These are phyloP conservation scores for Endothia cerciana DNA, from an alignment of 2,329 filamentous ascomycete species.

Conservation along the genomic window DNA sequence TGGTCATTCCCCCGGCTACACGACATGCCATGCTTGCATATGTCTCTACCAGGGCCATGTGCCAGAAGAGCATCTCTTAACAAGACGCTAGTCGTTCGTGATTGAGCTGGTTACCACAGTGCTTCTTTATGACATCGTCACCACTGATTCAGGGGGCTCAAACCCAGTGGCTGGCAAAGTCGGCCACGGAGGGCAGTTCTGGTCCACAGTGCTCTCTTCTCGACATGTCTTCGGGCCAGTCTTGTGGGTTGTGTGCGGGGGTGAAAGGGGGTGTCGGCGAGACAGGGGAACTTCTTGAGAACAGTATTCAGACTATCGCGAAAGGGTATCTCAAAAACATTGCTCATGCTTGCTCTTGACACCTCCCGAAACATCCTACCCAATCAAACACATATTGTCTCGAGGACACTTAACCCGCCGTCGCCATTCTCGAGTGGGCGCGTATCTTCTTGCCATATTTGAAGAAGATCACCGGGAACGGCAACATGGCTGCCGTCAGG, in stretches of 20 bases:
- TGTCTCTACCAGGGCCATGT: slow-evolving; percentile 11
- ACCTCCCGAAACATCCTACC: not conserved
- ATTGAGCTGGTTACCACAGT: not conserved
- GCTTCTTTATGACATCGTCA: not conserved
- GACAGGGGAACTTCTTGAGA: not conserved
- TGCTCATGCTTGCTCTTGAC: not conserved
- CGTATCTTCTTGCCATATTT: slow-evolving; percentile 62
- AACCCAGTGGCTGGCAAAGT: not conserved
- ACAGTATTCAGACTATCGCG: not conserved
- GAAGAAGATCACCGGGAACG: slow-evolving; percentile 68
- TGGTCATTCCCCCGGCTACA: slow-evolving; percentile 15
- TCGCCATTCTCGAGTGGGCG: slow-evolving; percentile 58
- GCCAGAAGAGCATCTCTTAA: slow-evolving; percentile 11
- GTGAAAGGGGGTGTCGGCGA: no score
- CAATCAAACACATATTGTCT: not conserved
- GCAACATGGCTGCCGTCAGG: slow-evolving; percentile 63
- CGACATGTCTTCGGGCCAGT: not conserved
- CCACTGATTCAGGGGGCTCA: not conserved
- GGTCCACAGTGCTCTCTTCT: not conserved
- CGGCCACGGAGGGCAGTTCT: not conserved
- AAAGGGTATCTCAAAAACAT: slow-evolving; percentile 12
- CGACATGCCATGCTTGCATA: slow-evolving; percentile 27
- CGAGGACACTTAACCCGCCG: slow-evolving; percentile 27
- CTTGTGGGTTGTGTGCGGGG: not conserved
- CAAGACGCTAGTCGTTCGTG: not conserved